A percentile compares a stretch with the other conserved stretches of the same genome.
Evolutionary conservation across 768 basidiomycete species (phyloP).

Genomic region (Kwoniella mangroviensis): DNA sequence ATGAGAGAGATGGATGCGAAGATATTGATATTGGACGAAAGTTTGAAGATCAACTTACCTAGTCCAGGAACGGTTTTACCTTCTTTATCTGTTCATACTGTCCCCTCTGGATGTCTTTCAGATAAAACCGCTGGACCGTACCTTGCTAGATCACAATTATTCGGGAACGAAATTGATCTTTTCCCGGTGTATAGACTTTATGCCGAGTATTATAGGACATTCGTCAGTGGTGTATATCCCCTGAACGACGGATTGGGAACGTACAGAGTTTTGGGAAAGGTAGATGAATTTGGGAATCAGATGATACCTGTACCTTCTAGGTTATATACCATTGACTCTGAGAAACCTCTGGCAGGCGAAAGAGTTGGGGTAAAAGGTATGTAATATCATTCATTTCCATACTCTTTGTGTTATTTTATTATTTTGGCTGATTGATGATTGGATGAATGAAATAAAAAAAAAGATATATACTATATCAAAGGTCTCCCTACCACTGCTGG

Average conservation of each 20-base stretch:
- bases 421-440: too few relatives aligned
- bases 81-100: not conserved
- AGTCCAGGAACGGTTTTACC: not conserved
- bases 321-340: constrained; percentile 53
- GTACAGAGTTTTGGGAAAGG: constrained; percentile 7
- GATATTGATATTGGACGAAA: not conserved
- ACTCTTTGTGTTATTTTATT: not conserved
- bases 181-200: constrained; percentile 31
- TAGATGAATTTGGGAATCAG: constrained; percentile 21
- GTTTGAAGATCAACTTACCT: not conserved
- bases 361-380: constrained; percentile 54
- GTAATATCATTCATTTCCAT: constrained; percentile 57
- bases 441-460: not conserved
- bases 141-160: not conserved
- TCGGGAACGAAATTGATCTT: not conserved
- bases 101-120: not conserved
- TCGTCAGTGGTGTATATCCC: constrained; percentile 27
- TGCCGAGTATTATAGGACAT: constrained; percentile 26
- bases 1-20: not conserved
- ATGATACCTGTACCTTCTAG: constrained; percentile 64
- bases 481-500: constrained; percentile 59
- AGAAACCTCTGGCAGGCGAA: constrained; percentile 55
- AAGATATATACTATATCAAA: constrained; percentile 60
- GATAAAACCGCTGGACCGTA: constrained; percentile 4
- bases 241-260: not conserved